Percentiles rank a stretch among this genome's conserved stretches.
Evolutionary conservation across 2,329 filamentous ascomycete species (phyloP).

Genomic region (Aspergillus ibericus): DNA sequence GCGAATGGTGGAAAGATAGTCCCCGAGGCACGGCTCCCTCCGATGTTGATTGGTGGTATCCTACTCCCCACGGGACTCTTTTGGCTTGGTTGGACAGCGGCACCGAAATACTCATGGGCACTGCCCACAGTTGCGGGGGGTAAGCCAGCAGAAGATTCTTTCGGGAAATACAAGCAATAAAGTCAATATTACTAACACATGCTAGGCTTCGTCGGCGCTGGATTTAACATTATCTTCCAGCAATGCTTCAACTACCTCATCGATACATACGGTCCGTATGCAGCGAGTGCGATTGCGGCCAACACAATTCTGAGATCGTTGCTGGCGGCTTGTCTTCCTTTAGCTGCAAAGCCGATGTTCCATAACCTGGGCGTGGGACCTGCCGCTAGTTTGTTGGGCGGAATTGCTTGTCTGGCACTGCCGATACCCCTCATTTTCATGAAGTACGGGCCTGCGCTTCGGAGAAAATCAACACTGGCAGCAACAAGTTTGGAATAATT

Average conservation of each 20-base stretch:
- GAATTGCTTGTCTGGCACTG: neutral
- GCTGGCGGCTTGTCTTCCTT: constrained; percentile 40
- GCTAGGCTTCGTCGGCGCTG: constrained; percentile 44
- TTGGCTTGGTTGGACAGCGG: constrained; percentile 46
- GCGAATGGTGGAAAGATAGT: constrained; percentile 33
- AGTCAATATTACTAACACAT: neutral
- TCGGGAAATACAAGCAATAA: neutral
- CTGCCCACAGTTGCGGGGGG: constrained; percentile 13
- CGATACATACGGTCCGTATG: constrained; percentile 42
- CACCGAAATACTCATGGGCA: constrained; percentile 19
- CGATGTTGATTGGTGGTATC: constrained; percentile 48
- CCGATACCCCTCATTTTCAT: neutral
- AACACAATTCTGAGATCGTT: constrained; percentile 48
- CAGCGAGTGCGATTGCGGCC: constrained; percentile 44
- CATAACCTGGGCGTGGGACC: constrained; percentile 43
- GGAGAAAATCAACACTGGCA: neutral
- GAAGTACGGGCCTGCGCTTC: neutral
- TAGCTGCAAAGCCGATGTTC: constrained; percentile 45
- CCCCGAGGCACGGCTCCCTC: constrained; percentile 45
- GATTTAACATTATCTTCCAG: constrained; percentile 50
- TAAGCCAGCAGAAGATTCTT: neutral
- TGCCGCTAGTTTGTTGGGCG: constrained; percentile 16
- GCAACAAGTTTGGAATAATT: neutral
- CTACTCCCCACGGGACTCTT: constrained; percentile 48
- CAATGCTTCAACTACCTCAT: constrained; percentile 51